A percentile compares a stretch with the other conserved stretches of the same genome.
Evolutionary conservation across 1,284 basidiomycete species (phyloP).

Genomic region (Microbotryum saponariae): DNA sequence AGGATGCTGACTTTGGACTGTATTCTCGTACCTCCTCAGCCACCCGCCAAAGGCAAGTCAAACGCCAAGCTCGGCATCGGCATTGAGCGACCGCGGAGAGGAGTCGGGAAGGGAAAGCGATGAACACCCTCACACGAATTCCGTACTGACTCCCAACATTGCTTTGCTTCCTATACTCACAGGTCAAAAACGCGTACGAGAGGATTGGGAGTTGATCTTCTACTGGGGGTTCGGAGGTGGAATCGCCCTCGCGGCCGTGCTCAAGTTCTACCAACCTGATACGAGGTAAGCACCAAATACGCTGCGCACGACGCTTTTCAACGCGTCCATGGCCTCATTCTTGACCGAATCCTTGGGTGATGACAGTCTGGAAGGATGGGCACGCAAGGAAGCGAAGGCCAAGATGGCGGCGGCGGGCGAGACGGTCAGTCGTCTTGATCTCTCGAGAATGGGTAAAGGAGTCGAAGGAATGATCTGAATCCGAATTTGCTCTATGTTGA

Average conservation of each 20-base stretch:
- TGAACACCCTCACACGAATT: no score
- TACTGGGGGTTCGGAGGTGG: constrained; percentile 84
- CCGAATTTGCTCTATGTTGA: not conserved
- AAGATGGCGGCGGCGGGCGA: constrained; percentile 22
- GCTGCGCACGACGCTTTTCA: no score
- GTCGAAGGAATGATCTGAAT: not conserved
- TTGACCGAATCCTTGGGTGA: no score
- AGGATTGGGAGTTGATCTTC: constrained; percentile 76
- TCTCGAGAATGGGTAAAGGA: not conserved
- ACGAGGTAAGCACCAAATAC: constrained; percentile 39
- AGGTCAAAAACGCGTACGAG: constrained; percentile 75
- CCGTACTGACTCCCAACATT: no score
- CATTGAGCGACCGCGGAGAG: not conserved
- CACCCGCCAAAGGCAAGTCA: not conserved
- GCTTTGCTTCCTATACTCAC: not conserved
- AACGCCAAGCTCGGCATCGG: no score
- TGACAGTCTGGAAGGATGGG: constrained; percentile 29
- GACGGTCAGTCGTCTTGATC: constrained; percentile 14
- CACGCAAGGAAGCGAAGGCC: constrained; percentile 23
- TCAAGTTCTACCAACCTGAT: constrained; percentile 90
- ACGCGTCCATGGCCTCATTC: no score
- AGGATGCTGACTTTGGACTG: no score
- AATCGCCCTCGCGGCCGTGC: constrained; percentile 65
- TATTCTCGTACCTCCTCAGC: not conserved
- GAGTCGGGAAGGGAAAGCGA: no score